A percentile compares a stretch with the other conserved stretches of the same genome.
These are phyloP conservation scores for Pleurotus tuoliensis DNA, from an alignment of 768 basidiomycete genomes.

Conservation along the genomic window DNA sequence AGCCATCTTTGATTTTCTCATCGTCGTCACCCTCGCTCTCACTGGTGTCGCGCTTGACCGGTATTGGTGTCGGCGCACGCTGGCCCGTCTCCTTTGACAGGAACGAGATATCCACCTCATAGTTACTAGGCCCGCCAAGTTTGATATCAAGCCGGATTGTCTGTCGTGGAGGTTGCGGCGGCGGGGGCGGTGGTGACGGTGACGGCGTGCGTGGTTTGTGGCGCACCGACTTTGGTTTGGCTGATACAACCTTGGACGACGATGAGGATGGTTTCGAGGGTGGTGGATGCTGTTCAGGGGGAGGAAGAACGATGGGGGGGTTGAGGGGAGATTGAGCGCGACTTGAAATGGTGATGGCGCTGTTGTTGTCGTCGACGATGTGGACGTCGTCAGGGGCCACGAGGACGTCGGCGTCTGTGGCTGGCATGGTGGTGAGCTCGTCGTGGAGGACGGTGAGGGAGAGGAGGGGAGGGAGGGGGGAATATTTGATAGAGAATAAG, in stretches of 20 bases:
- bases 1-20: slow-evolving; percentile 30
- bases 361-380: slow-evolving; percentile 11
- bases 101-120: slow-evolving; percentile 63
- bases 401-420: slow-evolving; percentile 12
- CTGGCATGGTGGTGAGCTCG: neutral
- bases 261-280: slow-evolving; percentile 2
- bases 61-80: slow-evolving; percentile 52
- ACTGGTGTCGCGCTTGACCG: slow-evolving; percentile 43
- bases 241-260: slow-evolving; percentile 15
- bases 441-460: slow-evolving; percentile 1
- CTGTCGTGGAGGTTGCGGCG: slow-evolving; percentile 44
- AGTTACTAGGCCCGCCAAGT: slow-evolving; percentile 71
- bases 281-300: neutral
- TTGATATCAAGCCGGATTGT: slow-evolving; percentile 68
- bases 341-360: slow-evolving; percentile 8
- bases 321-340: neutral
- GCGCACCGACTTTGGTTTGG: slow-evolving; percentile 15
- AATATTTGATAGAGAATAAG: slow-evolving; percentile 11
- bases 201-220: slow-evolving; percentile 31
- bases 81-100: slow-evolving; percentile 65
- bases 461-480: slow-evolving; percentile 11
- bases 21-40: slow-evolving; percentile 54
- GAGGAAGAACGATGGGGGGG: neutral
- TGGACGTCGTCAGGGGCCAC: slow-evolving; percentile 15
- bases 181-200: slow-evolving; percentile 59